These are phyloP conservation scores for Hypoxylon perforatum DNA, from an alignment of 495 filamentous ascomycete species.

Conservation along the genomic window DNA sequence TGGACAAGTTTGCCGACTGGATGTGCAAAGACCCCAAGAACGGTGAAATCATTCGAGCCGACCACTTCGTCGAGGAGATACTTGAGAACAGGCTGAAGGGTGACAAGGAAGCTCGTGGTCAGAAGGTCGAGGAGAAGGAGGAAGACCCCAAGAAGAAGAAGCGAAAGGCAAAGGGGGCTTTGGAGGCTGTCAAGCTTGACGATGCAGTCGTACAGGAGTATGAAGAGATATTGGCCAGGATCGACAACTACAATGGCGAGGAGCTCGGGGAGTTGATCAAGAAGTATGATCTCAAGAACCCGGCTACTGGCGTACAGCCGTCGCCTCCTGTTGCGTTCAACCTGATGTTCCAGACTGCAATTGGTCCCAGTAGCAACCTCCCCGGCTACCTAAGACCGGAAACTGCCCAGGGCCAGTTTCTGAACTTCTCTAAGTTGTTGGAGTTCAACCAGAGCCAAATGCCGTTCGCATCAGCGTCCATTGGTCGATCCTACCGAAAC, in stretches of 20 bases:
- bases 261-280: slow-evolving; percentile 77
- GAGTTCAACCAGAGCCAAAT: slow-evolving; percentile 79
- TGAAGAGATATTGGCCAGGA: slow-evolving; percentile 76
- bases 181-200: slow-evolving; percentile 71
- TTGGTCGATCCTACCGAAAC: slow-evolving; percentile 83
- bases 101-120: slow-evolving; percentile 79
- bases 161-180: slow-evolving; percentile 64
- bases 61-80: slow-evolving; percentile 95
- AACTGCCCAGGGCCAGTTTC: slow-evolving; percentile 80
- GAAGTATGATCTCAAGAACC: slow-evolving; percentile 77
- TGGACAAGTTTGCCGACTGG: slow-evolving; percentile 98
- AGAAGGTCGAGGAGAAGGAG: slow-evolving; percentile 74
- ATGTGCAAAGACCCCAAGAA: slow-evolving; percentile 99
- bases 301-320: slow-evolving; percentile 67
- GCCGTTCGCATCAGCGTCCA: slow-evolving; percentile 81
- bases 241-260: slow-evolving; percentile 79
- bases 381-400: slow-evolving; percentile 76
- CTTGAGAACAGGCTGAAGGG: slow-evolving; percentile 85
- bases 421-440: slow-evolving; percentile 80
- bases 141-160: slow-evolving; percentile 58
- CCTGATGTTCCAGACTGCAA: slow-evolving; percentile 81
- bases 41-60: slow-evolving; percentile 94
- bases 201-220: slow-evolving; percentile 77
- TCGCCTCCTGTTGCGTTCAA: slow-evolving; percentile 77
- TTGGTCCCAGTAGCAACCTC: slow-evolving; percentile 71